phyloP scores from a whole-genome alignment of 208 protist species.

The Tritrichomonas foetus region DNA sequence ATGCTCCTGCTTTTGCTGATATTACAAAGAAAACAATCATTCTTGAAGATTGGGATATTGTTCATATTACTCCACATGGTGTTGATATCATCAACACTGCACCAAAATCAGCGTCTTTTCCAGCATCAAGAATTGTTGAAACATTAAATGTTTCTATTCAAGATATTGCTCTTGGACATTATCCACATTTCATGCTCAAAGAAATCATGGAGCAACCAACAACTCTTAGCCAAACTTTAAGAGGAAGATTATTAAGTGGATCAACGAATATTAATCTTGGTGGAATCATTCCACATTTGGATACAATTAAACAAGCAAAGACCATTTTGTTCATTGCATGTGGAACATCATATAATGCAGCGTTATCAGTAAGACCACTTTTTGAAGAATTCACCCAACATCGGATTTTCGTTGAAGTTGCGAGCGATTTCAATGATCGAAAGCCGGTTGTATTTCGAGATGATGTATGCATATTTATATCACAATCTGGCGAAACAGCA shows the following conservation, averaged over 20 bases:
- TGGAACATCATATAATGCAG: neutral
- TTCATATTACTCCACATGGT: slow-evolving; percentile 58
- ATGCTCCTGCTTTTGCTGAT: slow-evolving; percentile 54
- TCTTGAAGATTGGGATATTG: slow-evolving; percentile 64
- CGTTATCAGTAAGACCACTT: neutral
- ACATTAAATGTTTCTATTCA: neutral
- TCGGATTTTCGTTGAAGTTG: slow-evolving; percentile 21
- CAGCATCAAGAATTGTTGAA: neutral
- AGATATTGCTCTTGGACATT: neutral
- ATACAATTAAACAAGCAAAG: neutral
- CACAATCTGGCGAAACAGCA: slow-evolving; percentile 65
- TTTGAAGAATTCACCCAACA: slow-evolving; percentile 17
- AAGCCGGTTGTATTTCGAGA: neutral
- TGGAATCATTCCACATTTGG: neutral
- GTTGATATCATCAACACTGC: slow-evolving; percentile 46
- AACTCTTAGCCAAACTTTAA: slow-evolving; percentile 49
- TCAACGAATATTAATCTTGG: neutral
- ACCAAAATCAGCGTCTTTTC: neutral
- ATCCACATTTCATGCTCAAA: slow-evolving; percentile 49
- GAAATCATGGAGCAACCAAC: slow-evolving; percentile 68
- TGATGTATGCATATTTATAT: slow-evolving; percentile 51
- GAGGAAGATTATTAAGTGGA: neutral
- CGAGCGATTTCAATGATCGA: slow-evolving; percentile 28
- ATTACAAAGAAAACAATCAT: slow-evolving; percentile 64
- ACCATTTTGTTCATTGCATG: neutral